Evolutionary conservation across 768 basidiomycete genomes (phyloP), one percentile per base, ranked within the genome.

Genomic region (Gloeostereum incarnatum): DNA sequence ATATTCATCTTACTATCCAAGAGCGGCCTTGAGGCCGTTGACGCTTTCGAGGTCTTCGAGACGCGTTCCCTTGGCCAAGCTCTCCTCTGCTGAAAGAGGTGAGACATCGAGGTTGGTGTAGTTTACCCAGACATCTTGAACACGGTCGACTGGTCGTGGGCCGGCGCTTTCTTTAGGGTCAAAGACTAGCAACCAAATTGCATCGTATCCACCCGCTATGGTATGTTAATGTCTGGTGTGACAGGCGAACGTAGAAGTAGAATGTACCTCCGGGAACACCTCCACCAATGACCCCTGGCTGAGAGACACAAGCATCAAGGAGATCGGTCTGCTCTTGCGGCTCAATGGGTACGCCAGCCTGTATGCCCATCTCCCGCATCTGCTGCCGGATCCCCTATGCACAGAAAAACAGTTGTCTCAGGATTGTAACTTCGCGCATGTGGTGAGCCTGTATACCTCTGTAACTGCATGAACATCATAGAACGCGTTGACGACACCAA

Each of bases 181-280:
- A 50, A 84, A 71, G 13, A 92, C 75, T 11, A 99, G 73, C 4
- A 99, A 65, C 90, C 92, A 98, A 42, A 98, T 75, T 5, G 96
- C 96, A 54, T 99, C 96, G 57, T 87, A 98, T 2, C 96, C 96
- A 7, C 96, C 96, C 37, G 96, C 96, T 97, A 47, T 20, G 29
- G n/a, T 20, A 21, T 18, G 23, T 14, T 8, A 34, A 33, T 17
- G 19, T 25, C 21, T 21, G 36, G 9, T 3, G 26, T 20, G n/a
- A 31, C 21, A 19, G n/a, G 30, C 31, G 20, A 16, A 31, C 45
- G 31, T 30, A 21, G 26, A 23, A 29, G 10, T 14, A n/a, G 6
- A 3, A 56, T 83, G 48, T 51, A 92, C 93, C 93, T 29, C 96
- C 96, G 5, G 96, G 96, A 4, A 98, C 96, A 14, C 94, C 94